Evolutionary conservation across 179 eudicot genomes (phyloP).

Genomic region (Drosera spatulata): DNA sequence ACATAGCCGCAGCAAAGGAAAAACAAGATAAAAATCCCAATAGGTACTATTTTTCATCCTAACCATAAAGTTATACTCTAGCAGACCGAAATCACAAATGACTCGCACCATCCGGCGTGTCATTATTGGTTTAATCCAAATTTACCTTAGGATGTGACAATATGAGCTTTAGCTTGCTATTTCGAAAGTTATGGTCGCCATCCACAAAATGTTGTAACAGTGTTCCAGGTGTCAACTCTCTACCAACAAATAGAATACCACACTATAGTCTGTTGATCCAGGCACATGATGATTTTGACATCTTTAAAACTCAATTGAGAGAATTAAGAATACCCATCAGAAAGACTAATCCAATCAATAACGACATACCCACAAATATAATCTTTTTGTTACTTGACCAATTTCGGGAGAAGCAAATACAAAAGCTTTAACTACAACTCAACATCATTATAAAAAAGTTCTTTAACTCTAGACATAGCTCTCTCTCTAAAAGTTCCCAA

Average conservation of each 20-base stretch:
- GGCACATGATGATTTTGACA: constrained; percentile 54
- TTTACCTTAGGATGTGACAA: constrained; percentile 94
- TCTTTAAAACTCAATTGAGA: not conserved
- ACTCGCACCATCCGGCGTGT: too few relatives aligned
- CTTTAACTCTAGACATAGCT: too few relatives aligned
- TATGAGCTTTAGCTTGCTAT: constrained; percentile 84
- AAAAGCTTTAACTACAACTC: not conserved
- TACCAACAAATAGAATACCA: constrained; percentile 87
- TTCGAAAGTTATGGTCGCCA: constrained; percentile 98
- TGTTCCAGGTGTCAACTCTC: constrained; percentile 68
- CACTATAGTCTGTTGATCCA: constrained; percentile 92
- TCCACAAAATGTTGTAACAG: constrained; percentile 94
- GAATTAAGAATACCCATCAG: not conserved
- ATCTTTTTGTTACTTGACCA: not conserved
- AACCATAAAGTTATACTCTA: too few relatives aligned
- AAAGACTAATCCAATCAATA: not conserved
- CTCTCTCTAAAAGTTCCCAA: constrained; percentile 83
- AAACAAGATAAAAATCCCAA: too few relatives aligned
- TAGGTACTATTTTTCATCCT: too few relatives aligned
- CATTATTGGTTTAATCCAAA: too few relatives aligned
- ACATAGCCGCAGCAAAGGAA: too few relatives aligned
- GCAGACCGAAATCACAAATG: too few relatives aligned
- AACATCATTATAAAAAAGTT: too few relatives aligned
- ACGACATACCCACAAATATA: not conserved
- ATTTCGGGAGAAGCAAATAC: too few relatives aligned